These are phyloP conservation scores for Apiotrichum gracile DNA, from an alignment of 1,284 basidiomycete species.

Conservation along the genomic window DNA sequence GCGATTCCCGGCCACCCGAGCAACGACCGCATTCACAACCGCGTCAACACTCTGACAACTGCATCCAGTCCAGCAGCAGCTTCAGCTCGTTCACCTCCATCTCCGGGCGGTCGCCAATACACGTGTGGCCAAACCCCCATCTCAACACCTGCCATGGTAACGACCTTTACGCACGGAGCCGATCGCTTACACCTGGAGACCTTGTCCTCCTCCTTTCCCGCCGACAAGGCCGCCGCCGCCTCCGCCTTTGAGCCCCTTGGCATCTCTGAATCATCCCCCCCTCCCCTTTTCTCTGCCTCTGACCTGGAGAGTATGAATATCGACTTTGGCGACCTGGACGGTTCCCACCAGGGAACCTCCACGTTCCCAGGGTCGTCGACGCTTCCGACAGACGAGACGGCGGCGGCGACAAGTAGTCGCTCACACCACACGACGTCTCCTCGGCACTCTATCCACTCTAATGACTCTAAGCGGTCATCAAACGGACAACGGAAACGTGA, in stretches of 20 bases:
- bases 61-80: background rate
- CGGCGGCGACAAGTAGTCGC: background rate
- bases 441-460: background rate
- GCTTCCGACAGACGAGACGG: background rate
- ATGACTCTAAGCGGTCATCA: background rate
- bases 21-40: background rate
- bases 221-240: background rate
- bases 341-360: background rate
- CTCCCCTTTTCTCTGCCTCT: background rate
- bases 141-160: background rate
- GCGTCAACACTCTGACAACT: background rate
- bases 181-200: background rate
- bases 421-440: background rate
- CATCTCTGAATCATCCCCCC: slow-evolving; percentile 1
- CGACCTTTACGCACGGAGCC: background rate
- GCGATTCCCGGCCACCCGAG: slow-evolving; percentile 18
- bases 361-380: background rate
- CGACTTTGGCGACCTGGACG: background rate
- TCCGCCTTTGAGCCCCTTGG: background rate
- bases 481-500: slow-evolving; percentile 2
- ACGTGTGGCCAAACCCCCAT: background rate
- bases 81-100: background rate
- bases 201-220: background rate
- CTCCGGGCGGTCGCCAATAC: background rate
- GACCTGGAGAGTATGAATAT: background rate